These are phyloP conservation scores for Endoconidiophora laricicola DNA, from an alignment of 2,329 filamentous ascomycete species.

Conservation along the genomic window DNA sequence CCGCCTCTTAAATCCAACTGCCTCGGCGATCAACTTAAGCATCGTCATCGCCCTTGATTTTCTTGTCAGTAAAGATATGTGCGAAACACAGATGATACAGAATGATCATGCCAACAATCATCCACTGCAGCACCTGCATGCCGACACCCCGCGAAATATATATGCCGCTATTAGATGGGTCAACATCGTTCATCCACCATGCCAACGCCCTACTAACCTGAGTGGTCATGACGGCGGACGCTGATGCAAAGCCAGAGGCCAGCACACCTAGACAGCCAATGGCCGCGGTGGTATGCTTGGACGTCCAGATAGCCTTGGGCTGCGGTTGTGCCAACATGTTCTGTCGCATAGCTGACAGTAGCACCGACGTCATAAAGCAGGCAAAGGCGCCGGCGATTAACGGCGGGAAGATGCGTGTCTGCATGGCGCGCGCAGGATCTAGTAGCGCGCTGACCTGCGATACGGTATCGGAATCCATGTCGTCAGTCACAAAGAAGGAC, in stretches of 20 bases:
- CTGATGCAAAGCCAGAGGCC: constrained; percentile 10
- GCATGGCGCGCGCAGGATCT: constrained; percentile 10
- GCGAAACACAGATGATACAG: constrained; percentile 12
- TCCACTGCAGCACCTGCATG: constrained; percentile 12
- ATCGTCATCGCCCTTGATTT: background rate
- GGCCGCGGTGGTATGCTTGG: constrained; percentile 9
- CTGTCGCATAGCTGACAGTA: constrained; percentile 10
- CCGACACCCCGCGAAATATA: constrained; percentile 2
- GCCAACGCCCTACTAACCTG: constrained; percentile 10
- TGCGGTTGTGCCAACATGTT: constrained; percentile 10
- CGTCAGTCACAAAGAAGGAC: constrained; percentile 8
- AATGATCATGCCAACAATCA: constrained; percentile 11
- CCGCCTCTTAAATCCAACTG: background rate
- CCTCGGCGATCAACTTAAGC: background rate
- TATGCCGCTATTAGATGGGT: background rate
- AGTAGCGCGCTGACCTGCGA: constrained; percentile 6
- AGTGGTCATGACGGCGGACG: constrained; percentile 11
- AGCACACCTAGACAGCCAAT: constrained; percentile 8
- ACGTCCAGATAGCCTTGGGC: constrained; percentile 6
- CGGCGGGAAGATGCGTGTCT: constrained; percentile 12
- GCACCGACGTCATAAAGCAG: constrained; percentile 9
- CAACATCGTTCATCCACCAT: constrained; percentile 12
- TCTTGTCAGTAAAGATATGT: constrained; percentile 10
- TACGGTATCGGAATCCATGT: constrained; percentile 7
- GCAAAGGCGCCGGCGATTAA: constrained; percentile 10